These are phyloP conservation scores for Pseudonectria foliicola DNA, from an alignment of 2,329 filamentous ascomycete species.

Conservation along the genomic window DNA sequence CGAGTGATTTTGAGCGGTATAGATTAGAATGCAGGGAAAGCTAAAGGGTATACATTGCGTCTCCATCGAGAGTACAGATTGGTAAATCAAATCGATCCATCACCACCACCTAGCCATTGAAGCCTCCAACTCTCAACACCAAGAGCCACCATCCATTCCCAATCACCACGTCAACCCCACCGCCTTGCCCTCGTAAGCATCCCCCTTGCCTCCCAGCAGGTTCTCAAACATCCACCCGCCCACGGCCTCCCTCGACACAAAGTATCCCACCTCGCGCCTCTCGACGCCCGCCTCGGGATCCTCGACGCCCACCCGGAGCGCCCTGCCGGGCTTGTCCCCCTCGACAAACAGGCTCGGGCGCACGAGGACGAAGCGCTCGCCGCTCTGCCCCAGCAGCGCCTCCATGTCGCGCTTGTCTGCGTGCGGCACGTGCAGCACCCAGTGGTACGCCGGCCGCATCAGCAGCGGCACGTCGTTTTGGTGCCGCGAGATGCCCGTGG, in stretches of 20 bases:
- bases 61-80: no score
- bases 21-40: no score
- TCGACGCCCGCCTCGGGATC: constrained; percentile 26
- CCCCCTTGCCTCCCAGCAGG: constrained; percentile 20
- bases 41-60: no score
- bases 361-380: constrained; percentile 28
- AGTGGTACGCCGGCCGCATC: constrained; percentile 36
- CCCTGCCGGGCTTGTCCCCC: constrained; percentile 13
- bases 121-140: no score
- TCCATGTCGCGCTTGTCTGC: constrained; percentile 43
- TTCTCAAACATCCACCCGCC: constrained; percentile 36
- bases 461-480: constrained; percentile 28
- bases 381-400: constrained; percentile 14
- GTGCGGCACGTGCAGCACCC: constrained; percentile 35
- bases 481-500: constrained; percentile 32
- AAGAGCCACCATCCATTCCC: no score
- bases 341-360: constrained; percentile 30
- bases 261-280: constrained; percentile 33
- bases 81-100: no score
- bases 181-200: constrained; percentile 22
- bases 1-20: no score
- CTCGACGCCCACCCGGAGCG: constrained; percentile 26
- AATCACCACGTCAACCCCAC: no score
- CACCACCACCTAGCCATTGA: no score
- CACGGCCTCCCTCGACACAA: constrained; percentile 33